Evolutionary conservation across 768 basidiomycete genomes (phyloP).

Genomic region (Phanerochaete carnosa): DNA sequence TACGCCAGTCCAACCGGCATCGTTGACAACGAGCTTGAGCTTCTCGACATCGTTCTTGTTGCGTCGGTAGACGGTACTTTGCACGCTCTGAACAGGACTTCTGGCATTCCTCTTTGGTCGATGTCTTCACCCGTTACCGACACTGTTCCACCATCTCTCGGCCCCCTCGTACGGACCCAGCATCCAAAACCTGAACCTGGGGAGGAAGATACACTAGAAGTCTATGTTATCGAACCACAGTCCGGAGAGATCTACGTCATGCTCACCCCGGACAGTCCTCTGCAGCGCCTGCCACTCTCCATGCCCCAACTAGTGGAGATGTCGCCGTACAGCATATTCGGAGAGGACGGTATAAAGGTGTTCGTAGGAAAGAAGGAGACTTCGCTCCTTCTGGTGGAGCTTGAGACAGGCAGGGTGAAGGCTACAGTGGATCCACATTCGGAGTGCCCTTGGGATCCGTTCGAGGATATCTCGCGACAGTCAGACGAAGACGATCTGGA

Average conservation of each 20-base stretch:
- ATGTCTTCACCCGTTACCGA: slow-evolving; percentile 45
- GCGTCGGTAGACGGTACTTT: slow-evolving; percentile 94
- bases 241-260: slow-evolving; percentile 92
- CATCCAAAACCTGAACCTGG: slow-evolving; percentile 60
- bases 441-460: slow-evolving; percentile 76
- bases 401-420: slow-evolving; percentile 79
- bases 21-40: slow-evolving; percentile 40
- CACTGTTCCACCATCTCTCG: slow-evolving; percentile 46
- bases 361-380: slow-evolving; percentile 94
- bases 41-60: slow-evolving; percentile 83
- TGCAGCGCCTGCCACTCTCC: slow-evolving; percentile 87
- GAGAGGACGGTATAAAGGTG: slow-evolving; percentile 60
- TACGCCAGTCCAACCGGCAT: slow-evolving; percentile 1
- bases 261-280: slow-evolving; percentile 58
- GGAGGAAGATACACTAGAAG: slow-evolving; percentile 59
- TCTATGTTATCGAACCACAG: slow-evolving; percentile 94
- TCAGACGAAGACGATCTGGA: slow-evolving; percentile 34
- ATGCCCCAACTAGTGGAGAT: slow-evolving; percentile 92
- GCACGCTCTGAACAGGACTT: slow-evolving; percentile 87
- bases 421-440: slow-evolving; percentile 68
- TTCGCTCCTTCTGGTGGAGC: slow-evolving; percentile 66
- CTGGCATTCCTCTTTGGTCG: slow-evolving; percentile 84
- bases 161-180: slow-evolving; percentile 71
- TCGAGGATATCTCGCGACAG: slow-evolving; percentile 45
- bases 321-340: slow-evolving; percentile 76